Conservation (phyloP, 169 alveolate species). For the Besnoitia besnoiti region DNA sequence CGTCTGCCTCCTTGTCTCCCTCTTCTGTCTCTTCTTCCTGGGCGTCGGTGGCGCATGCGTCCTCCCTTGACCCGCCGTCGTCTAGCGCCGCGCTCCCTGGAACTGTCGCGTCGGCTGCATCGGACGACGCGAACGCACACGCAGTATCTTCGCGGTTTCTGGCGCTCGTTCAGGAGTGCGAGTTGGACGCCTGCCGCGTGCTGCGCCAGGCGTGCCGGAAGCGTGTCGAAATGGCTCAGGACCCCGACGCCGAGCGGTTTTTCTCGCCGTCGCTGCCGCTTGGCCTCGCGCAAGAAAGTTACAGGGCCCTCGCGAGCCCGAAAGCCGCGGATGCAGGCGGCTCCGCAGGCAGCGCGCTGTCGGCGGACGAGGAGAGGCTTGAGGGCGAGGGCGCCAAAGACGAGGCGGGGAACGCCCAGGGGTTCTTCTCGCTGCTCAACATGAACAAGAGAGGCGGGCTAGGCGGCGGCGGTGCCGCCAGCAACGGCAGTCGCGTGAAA, state of each 20-base stretch:
- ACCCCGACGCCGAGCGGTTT: neutral
- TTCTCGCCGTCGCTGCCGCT: neutral
- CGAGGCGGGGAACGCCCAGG: neutral
- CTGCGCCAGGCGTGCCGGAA: conserved; percentile 42
- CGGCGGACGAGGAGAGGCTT: neutral
- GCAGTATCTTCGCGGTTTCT: neutral
- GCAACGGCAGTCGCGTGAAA: conserved; percentile 1
- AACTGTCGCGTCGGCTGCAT: neutral
- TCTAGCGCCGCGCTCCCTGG: neutral
- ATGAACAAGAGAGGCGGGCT: neutral
- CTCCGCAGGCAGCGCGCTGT: neutral
- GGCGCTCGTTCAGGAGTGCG: conserved; percentile 46
- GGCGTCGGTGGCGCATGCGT: neutral
- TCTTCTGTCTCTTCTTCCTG: neutral
- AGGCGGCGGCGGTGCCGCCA: neutral
- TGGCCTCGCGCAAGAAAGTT: neutral
- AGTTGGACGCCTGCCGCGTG: conserved; percentile 35
- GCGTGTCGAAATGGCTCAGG: conserved; percentile 36
- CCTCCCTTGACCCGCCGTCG: neutral
- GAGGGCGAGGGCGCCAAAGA: neutral
- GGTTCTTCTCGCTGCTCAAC: neutral
- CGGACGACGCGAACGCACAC: neutral
- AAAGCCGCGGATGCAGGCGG: neutral
- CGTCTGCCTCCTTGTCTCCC: neutral
- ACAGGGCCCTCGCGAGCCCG: neutral